phyloP scores from a whole-genome alignment of 2,329 filamentous ascomycete species.

The Fusarium goolgardi region DNA sequence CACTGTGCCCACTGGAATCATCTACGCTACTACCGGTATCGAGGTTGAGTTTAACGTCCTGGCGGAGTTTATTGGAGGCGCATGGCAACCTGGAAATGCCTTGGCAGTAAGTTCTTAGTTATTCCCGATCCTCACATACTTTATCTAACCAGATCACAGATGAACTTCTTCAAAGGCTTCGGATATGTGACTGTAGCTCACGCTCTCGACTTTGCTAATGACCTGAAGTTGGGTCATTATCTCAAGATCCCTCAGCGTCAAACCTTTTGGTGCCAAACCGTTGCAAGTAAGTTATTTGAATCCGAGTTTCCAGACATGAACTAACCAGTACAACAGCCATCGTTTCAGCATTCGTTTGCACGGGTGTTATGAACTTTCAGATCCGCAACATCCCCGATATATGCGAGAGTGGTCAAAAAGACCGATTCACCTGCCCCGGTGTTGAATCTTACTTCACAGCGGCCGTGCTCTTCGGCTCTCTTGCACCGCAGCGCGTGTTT shows the following conservation, averaged over 20 bases:
- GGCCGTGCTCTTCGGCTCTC: slow-evolving; percentile 56
- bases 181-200: slow-evolving; percentile 54
- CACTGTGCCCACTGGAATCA: slow-evolving; percentile 59
- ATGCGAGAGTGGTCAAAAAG: slow-evolving; percentile 52
- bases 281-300: slow-evolving; percentile 39
- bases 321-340: slow-evolving; percentile 33
- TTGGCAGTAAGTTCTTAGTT: slow-evolving; percentile 44
- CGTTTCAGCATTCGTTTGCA: slow-evolving; percentile 52
- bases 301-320: fast-evolving
- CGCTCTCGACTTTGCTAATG: slow-evolving; percentile 53
- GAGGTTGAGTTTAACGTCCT: slow-evolving; percentile 59
- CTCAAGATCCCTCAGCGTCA: slow-evolving; percentile 58
- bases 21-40: slow-evolving; percentile 58
- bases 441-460: slow-evolving; percentile 56
- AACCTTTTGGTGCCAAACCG: slow-evolving; percentile 52
- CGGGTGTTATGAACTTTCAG: slow-evolving; percentile 54
- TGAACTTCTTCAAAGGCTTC: slow-evolving; percentile 61
- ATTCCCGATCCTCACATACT: fast-evolving
- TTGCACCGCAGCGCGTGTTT: slow-evolving; percentile 54
- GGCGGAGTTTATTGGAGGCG: slow-evolving; percentile 60
- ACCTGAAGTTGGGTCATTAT: slow-evolving; percentile 56
- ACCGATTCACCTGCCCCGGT: slow-evolving; percentile 54
- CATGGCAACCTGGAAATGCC: slow-evolving; percentile 57
- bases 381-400: slow-evolving; percentile 52
- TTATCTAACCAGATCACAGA: slow-evolving; percentile 33